These are phyloP conservation scores for Zangia roseola DNA, from an alignment of 768 basidiomycete species.

Conservation along the genomic window DNA sequence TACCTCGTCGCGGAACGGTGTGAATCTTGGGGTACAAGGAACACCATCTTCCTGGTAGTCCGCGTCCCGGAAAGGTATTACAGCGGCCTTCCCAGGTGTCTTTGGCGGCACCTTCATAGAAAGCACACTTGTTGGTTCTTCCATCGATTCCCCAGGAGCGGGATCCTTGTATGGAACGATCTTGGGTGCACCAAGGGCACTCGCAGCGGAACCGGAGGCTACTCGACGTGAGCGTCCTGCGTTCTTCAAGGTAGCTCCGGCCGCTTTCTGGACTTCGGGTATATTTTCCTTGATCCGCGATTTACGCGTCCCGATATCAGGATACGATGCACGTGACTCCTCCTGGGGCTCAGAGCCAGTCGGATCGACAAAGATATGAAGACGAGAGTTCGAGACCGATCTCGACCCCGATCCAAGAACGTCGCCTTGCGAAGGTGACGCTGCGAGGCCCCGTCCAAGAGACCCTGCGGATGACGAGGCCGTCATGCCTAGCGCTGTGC, in stretches of 20 bases:
- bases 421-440: conserved; percentile 25
- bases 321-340: conserved; percentile 51
- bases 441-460: conserved; percentile 11
- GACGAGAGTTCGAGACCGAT: conserved; percentile 50
- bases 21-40: conserved; percentile 58
- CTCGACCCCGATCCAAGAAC: conserved; percentile 33
- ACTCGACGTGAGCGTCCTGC: conserved; percentile 56
- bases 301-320: conserved; percentile 76
- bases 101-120: conserved; percentile 33
- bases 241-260: conserved; percentile 64
- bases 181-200: conserved; percentile 38
- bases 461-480: conserved; percentile 35
- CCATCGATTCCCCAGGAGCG: conserved; percentile 38
- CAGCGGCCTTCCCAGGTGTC: conserved; percentile 33
- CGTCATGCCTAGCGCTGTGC: conserved; percentile 46
- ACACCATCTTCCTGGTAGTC: conserved; percentile 22
- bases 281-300: conserved; percentile 78
- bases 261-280: conserved; percentile 65
- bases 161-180: conserved; percentile 70
- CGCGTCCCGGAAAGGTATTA: conserved; percentile 43
- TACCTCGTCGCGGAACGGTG: conserved; percentile 74
- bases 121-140: conserved; percentile 31
- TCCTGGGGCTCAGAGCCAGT: conserved; percentile 48
- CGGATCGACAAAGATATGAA: conserved; percentile 76
- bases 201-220: conserved; percentile 35